A percentile compares a stretch with the other conserved stretches of the same genome.
Conservation (phyloP, 2,329 filamentous ascomycete species). For the Sclerotinia subarctica region DNA sequence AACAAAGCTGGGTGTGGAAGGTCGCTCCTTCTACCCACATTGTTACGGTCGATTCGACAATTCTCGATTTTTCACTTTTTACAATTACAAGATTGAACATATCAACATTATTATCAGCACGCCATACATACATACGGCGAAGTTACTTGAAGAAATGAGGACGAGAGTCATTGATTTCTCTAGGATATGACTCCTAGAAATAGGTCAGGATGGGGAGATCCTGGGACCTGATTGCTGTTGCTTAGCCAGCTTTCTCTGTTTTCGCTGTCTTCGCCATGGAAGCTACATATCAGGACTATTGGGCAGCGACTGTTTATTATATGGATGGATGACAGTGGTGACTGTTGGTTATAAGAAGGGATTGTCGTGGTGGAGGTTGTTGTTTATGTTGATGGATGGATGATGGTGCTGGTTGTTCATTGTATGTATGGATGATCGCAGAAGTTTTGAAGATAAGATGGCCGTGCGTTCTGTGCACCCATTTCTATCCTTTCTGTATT, state of each 20-base stretch:
- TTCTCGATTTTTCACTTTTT: not conserved
- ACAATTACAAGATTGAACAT: slow-evolving; percentile 1
- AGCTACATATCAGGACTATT: not conserved
- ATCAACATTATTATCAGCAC: not conserved
- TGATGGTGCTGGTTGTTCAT: not conserved
- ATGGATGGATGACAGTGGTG: not conserved
- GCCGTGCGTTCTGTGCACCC: not conserved
- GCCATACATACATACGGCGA: not conserved
- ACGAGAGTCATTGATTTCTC: not conserved
- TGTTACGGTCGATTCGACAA: not conserved
- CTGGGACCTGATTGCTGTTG: not conserved
- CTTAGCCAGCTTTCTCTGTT: not conserved
- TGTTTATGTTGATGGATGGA: not conserved
- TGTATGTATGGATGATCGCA: not conserved
- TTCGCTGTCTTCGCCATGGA: not conserved
- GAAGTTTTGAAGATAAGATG: not conserved
- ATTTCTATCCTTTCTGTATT: not conserved
- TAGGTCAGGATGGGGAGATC: not conserved
- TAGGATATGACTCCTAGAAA: not conserved
- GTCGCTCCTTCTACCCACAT: not conserved
- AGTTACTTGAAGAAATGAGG: not conserved
- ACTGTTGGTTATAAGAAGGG: not conserved
- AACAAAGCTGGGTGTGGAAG: not conserved
- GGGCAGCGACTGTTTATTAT: not conserved
- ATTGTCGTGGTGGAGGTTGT: not conserved